These are phyloP conservation scores for Starmerella khaoyaiensis DNA, from an alignment of 805 yeast species.

Conservation along the genomic window DNA sequence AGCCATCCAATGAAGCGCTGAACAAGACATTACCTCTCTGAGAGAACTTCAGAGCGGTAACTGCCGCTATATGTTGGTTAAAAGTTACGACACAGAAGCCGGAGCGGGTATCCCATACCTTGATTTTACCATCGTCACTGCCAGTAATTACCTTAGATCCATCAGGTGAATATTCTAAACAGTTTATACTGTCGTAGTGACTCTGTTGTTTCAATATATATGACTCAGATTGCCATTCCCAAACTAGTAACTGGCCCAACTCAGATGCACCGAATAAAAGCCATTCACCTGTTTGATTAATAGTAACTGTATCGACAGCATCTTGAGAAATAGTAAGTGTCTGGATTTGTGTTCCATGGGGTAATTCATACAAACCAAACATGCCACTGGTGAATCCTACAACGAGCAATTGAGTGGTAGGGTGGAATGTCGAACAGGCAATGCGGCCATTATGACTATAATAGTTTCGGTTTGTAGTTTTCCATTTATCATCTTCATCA, in stretches of 20 bases:
- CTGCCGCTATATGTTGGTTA: conserved; percentile 79
- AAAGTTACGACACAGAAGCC: conserved; percentile 91
- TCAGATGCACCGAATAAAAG: conserved; percentile 84
- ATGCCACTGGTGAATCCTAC: conserved; percentile 87
- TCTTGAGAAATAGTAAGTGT: conserved; percentile 86
- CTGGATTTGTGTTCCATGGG: conserved; percentile 41
- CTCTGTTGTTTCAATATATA: conserved; percentile 94
- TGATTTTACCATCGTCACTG: conserved; percentile 91
- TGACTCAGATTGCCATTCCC: conserved; percentile 98
- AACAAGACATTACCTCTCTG: conserved; percentile 83
- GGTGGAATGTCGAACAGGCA: conserved; percentile 73
- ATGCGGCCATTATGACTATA: conserved; percentile 59
- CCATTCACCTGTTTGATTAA: conserved; percentile 90
- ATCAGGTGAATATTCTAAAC: conserved; percentile 82
- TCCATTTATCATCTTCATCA: conserved; percentile 44
- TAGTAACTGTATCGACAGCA: conserved; percentile 65
- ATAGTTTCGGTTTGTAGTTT: conserved; percentile 63
- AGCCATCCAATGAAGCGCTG: conserved; percentile 87
- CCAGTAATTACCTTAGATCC: conserved; percentile 88
- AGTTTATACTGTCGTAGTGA: conserved; percentile 81
- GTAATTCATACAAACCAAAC: conserved; percentile 74
- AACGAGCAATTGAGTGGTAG: conserved; percentile 54
- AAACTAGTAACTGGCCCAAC: conserved; percentile 85
- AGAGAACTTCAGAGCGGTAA: conserved; percentile 77
- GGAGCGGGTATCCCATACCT: conserved; percentile 86